Evolutionary conservation across 805 yeast genomes (phyloP).

Genomic region (Hanseniaspora thailandica): DNA sequence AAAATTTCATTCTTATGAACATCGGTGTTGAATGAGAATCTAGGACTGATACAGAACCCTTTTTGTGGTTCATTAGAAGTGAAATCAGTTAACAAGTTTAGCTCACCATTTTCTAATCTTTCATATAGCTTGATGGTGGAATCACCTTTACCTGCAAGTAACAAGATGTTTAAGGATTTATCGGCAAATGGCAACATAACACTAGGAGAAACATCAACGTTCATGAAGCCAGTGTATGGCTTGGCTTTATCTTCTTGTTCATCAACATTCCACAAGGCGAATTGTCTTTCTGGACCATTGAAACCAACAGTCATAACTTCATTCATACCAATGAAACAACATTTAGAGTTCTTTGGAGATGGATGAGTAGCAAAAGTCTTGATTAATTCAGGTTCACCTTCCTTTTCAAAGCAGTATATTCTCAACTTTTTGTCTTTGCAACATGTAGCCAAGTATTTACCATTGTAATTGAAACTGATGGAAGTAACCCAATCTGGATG

Average conservation of each 20-base stretch:
- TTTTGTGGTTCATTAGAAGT: constrained; percentile 88
- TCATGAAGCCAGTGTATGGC: constrained; percentile 58
- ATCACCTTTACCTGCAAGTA: constrained; percentile 94
- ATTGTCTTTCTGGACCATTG: constrained; percentile 82
- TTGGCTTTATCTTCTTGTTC: constrained; percentile 70
- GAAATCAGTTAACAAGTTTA: constrained; percentile 77
- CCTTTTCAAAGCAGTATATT: constrained; percentile 80
- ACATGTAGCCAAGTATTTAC: constrained; percentile 74
- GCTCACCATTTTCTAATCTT: constrained; percentile 64
- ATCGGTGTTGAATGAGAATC: constrained; percentile 48
- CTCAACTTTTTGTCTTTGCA: constrained; percentile 83
- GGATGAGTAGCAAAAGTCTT: constrained; percentile 82
- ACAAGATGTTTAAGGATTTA: constrained; percentile 64
- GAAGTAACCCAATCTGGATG: constrained; percentile 91
- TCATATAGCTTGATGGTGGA: constrained; percentile 94
- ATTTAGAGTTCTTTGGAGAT: constrained; percentile 85
- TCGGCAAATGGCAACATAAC: constrained; percentile 87
- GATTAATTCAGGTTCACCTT: constrained; percentile 40
- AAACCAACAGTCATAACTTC: constrained; percentile 90
- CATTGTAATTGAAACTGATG: constrained; percentile 81
- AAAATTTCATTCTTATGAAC: constrained; percentile 76
- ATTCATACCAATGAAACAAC: constrained; percentile 79
- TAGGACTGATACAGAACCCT: constrained; percentile 87
- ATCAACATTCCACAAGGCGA: constrained; percentile 83
- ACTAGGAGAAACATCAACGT: constrained; percentile 85